These are phyloP conservation scores for Periconia sp. DNA, from an alignment of 2,329 filamentous ascomycete species.

Conservation along the genomic window DNA sequence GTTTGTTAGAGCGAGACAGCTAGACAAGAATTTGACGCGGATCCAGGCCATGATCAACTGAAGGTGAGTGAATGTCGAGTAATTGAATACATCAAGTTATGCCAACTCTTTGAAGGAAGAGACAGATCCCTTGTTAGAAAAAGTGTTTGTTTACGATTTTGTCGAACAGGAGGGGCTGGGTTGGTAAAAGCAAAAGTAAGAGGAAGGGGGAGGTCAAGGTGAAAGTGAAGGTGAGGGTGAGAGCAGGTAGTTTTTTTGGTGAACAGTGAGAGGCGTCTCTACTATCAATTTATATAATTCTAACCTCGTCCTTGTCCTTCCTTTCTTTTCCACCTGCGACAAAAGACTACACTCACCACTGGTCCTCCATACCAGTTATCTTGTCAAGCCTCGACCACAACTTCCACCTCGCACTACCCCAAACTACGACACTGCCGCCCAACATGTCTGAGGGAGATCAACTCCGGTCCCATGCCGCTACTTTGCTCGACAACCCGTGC, in stretches of 20 bases:
- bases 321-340: background rate
- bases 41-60: conserved; percentile 24
- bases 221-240: background rate
- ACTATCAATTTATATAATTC: background rate
- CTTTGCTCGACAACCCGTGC: background rate
- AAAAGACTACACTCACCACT: background rate
- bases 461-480: background rate
- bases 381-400: background rate
- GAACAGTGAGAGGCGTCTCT: background rate
- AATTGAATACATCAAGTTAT: background rate
- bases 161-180: conserved; percentile 25
- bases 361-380: background rate
- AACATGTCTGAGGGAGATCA: background rate
- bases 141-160: conserved; percentile 34
- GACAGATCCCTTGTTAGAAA: conserved; percentile 26
- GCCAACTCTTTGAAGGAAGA: conserved; percentile 16
- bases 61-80: conserved; percentile 16
- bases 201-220: background rate
- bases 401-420: background rate
- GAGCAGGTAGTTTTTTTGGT: background rate
- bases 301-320: background rate
- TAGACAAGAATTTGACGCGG: conserved; percentile 22
- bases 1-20: conserved; percentile 17
- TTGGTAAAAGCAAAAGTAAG: conserved; percentile 23
- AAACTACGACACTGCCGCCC: background rate